Conservation (phyloP, 2,329 filamentous ascomycete species). For the Aspergillus ibericus region DNA sequence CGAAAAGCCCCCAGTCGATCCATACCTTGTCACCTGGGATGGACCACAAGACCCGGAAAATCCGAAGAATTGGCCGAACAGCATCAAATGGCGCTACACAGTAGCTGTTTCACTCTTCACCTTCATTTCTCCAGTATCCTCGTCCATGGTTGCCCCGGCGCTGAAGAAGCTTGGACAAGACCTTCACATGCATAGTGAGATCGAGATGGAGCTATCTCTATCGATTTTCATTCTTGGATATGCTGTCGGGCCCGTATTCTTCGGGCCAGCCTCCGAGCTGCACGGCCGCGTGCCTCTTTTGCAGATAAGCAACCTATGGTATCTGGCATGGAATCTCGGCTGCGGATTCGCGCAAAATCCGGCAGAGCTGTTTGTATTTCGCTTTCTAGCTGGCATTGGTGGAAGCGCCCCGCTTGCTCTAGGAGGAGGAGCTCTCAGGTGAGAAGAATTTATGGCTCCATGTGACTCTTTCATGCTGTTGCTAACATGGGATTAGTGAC, state of each 20-base stretch:
- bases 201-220: constrained; percentile 50
- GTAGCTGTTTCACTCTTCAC: constrained; percentile 58
- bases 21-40: constrained; percentile 4
- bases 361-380: constrained; percentile 46
- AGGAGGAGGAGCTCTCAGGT: constrained; percentile 47
- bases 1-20: not conserved
- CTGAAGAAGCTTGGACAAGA: constrained; percentile 53
- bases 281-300: constrained; percentile 15
- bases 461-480: not conserved
- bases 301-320: constrained; percentile 17
- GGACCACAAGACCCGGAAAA: constrained; percentile 48
- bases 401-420: constrained; percentile 45
- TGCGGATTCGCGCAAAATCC: constrained; percentile 42
- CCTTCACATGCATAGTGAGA: constrained; percentile 50
- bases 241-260: constrained; percentile 33
- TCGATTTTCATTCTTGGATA: constrained; percentile 58
- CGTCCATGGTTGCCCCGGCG: constrained; percentile 58
- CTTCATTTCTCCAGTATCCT: constrained; percentile 63
- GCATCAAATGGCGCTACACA: constrained; percentile 58
- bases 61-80: constrained; percentile 55
- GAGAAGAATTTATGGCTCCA: constrained; percentile 13
- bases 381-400: constrained; percentile 60
- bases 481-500: not conserved
- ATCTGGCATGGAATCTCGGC: constrained; percentile 16
- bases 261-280: constrained; percentile 17